These are phyloP conservation scores for Atkinsonella texensis DNA, from an alignment of 2,329 filamentous ascomycete species.

Conservation along the genomic window DNA sequence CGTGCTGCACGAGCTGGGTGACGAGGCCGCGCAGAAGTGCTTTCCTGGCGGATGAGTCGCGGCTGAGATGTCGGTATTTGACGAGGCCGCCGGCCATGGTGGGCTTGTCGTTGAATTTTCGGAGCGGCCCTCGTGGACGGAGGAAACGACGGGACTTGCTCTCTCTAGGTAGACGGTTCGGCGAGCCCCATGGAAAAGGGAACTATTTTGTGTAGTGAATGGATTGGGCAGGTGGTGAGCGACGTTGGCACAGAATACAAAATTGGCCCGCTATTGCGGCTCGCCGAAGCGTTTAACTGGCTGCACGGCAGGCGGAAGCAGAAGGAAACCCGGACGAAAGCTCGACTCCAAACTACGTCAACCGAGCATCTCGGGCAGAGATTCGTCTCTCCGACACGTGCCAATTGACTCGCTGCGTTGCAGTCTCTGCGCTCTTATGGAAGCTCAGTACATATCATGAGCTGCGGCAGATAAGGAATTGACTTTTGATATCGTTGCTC, in stretches of 20 bases:
- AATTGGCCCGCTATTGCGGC: conserved; percentile 1
- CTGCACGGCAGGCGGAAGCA: neutral
- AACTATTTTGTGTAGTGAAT: neutral
- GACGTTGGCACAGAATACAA: neutral
- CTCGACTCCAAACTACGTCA: conserved; percentile 10
- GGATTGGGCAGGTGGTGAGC: conserved; percentile 5
- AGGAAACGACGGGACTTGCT: neutral
- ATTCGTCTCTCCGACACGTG: neutral
- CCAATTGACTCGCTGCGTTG: conserved; percentile 6
- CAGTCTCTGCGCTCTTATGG: conserved; percentile 14
- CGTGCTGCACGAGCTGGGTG: conserved; percentile 84
- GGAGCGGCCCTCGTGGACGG: neutral
- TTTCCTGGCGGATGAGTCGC: conserved; percentile 75
- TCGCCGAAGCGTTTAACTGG: neutral
- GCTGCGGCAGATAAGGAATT: conserved; percentile 13
- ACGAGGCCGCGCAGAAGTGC: conserved; percentile 92
- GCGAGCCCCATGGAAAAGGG: neutral
- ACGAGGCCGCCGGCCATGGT: conserved; percentile 74
- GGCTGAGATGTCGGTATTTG: conserved; percentile 82
- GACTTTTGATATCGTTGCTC: neutral
- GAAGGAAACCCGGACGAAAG: neutral
- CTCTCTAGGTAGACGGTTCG: neutral
- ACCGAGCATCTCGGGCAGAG: neutral
- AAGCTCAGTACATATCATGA: conserved; percentile 18
- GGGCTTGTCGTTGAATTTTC: conserved; percentile 5